Conservation (phyloP, 805 yeast genomes). For the Priceomyces melissophilus region DNA sequence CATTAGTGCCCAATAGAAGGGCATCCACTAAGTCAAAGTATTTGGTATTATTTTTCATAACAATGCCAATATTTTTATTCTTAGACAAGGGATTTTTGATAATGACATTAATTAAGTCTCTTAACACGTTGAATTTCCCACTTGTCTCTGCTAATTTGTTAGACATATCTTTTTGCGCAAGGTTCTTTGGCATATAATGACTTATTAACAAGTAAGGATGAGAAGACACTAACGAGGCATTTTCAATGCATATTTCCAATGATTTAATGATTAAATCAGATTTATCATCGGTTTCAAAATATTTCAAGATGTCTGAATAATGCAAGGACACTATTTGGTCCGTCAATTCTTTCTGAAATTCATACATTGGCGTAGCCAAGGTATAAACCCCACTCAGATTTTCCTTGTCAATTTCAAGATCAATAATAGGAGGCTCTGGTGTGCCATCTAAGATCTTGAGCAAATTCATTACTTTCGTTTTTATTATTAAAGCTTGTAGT, state of each 20-base stretch:
- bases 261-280: conserved; percentile 65
- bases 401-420: conserved; percentile 44
- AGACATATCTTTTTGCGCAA: conserved; percentile 69
- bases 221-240: conserved; percentile 75
- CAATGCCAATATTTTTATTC: conserved; percentile 57
- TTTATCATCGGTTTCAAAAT: conserved; percentile 61
- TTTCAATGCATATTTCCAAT: conserved; percentile 67
- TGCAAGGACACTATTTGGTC: conserved; percentile 91
- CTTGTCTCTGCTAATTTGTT: conserved; percentile 68
- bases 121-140: conserved; percentile 76
- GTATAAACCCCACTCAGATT: conserved; percentile 61
- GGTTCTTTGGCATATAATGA: conserved; percentile 80
- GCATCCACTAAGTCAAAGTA: conserved; percentile 73
- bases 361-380: conserved; percentile 79
- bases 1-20: conserved; percentile 54
- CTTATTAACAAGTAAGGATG: conserved; percentile 86
- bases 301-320: conserved; percentile 84
- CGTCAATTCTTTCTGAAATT: conserved; percentile 81
- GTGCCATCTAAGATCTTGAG: conserved; percentile 74
- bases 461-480: conserved; percentile 57
- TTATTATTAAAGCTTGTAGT: not conserved
- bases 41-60: conserved; percentile 63
- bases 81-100: conserved; percentile 27
- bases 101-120: conserved; percentile 58
- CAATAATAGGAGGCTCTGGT: conserved; percentile 78